Percentiles rank a stretch among this genome's conserved stretches.
phyloP scores from a whole-genome alignment of 768 basidiomycete genomes.

The Porpolomopsis calyptriformis region DNA sequence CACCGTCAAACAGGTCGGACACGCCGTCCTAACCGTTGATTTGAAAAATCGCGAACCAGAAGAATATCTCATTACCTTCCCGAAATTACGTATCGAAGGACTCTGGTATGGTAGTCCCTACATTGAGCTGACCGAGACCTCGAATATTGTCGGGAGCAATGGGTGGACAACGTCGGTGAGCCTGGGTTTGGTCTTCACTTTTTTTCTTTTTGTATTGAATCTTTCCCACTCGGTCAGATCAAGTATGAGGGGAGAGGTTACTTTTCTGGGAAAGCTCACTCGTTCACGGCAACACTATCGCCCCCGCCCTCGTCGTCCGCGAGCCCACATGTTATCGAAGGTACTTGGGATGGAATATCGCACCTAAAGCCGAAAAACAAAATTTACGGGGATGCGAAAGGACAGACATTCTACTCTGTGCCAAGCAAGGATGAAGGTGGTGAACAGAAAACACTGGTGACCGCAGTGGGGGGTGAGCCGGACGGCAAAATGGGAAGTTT shows the following conservation, averaged over 20 bases:
- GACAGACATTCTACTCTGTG: slow-evolving; percentile 66
- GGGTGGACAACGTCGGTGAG: slow-evolving; percentile 24
- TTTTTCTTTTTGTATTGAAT: neutral
- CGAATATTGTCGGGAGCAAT: slow-evolving; percentile 50
- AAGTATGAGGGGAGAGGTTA: slow-evolving; percentile 97
- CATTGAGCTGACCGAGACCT: slow-evolving; percentile 80
- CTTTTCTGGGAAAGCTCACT: slow-evolving; percentile 86
- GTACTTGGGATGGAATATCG: slow-evolving; percentile 62
- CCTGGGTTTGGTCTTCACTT: neutral
- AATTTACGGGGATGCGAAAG: slow-evolving; percentile 28
- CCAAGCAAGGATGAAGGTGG: slow-evolving; percentile 65
- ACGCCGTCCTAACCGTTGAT: slow-evolving; percentile 70
- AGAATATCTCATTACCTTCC: slow-evolving; percentile 84
- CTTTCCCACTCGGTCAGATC: slow-evolving; percentile 26
- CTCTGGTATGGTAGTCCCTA: slow-evolving; percentile 86
- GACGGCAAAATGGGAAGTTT: slow-evolving; percentile 57
- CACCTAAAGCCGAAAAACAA: neutral
- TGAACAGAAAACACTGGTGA: slow-evolving; percentile 22
- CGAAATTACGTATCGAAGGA: slow-evolving; percentile 86
- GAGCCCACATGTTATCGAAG: slow-evolving; percentile 45
- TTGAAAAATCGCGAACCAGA: slow-evolving; percentile 37
- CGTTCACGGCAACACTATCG: slow-evolving; percentile 75
- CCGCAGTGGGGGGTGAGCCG: slow-evolving; percentile 26
- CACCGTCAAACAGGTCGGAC: slow-evolving; percentile 91
- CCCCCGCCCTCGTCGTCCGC: slow-evolving; percentile 22